Percentiles rank a stretch among this genome's conserved stretches.
Evolutionary conservation across 768 basidiomycete genomes (phyloP).

Genomic region (Pisolithus sp.): DNA sequence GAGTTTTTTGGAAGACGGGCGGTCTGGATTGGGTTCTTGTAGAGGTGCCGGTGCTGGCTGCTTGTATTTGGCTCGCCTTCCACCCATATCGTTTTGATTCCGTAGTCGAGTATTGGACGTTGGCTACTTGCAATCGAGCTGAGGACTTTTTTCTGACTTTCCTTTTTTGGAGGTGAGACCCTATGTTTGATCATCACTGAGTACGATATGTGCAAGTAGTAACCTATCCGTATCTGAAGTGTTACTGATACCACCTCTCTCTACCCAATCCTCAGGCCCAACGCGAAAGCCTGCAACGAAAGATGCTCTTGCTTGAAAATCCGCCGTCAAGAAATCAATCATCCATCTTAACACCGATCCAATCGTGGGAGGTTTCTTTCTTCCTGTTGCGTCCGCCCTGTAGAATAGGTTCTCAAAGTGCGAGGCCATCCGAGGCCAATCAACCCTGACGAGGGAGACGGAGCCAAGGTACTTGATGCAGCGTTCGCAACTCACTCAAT

Average conservation of each 20-base stretch:
- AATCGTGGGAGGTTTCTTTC: constrained; percentile 55
- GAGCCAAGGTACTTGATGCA: constrained; percentile 69
- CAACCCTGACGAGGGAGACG: constrained; percentile 62
- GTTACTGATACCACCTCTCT: neutral
- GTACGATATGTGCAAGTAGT: neutral
- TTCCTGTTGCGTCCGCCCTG: constrained; percentile 50
- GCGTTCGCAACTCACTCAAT: neutral
- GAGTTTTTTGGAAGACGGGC: constrained; percentile 46
- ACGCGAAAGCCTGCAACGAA: constrained; percentile 77
- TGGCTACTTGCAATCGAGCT: constrained; percentile 2
- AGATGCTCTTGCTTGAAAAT: constrained; percentile 86
- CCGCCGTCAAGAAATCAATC: constrained; percentile 80
- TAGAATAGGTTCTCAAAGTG: constrained; percentile 74
- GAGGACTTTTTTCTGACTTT: constrained; percentile 19
- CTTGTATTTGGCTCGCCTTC: constrained; percentile 80
- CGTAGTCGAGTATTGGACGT: constrained; percentile 7
- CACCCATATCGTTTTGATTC: constrained; percentile 54
- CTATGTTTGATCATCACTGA: neutral
- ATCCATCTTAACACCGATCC: constrained; percentile 59
- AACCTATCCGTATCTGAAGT: no score
- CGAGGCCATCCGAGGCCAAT: constrained; percentile 64
- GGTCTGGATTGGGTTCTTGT: constrained; percentile 28
- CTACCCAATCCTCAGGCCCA: constrained; percentile 81
- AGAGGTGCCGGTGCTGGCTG: constrained; percentile 65
- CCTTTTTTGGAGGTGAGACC: constrained; percentile 15